A percentile compares a stretch with the other conserved stretches of the same genome.
phyloP scores from a whole-genome alignment of 495 filamentous ascomycete species.

The Penicillium cinerascens region DNA sequence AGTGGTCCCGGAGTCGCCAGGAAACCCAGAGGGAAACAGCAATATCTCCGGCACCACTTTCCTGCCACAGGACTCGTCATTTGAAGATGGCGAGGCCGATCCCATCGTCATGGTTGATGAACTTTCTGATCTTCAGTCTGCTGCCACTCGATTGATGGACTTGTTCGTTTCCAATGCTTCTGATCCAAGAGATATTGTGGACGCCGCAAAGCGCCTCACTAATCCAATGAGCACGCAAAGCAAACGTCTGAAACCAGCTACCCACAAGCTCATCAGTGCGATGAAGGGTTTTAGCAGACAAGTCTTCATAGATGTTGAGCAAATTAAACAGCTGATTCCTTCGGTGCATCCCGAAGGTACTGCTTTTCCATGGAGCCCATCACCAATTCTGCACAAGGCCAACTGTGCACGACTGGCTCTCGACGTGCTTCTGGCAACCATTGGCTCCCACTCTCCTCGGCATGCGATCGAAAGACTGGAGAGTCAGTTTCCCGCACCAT shows the following conservation, averaged over 20 bases:
- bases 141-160: constrained; percentile 25
- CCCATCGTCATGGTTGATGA: constrained; percentile 32
- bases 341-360: constrained; percentile 10
- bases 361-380: constrained; percentile 21
- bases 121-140: constrained; percentile 31
- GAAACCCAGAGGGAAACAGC: constrained; percentile 25
- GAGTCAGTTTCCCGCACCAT: constrained; percentile 30
- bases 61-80: constrained; percentile 16
- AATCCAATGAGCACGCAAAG: constrained; percentile 28
- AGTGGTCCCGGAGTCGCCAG: constrained; percentile 25
- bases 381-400: constrained; percentile 30
- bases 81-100: constrained; percentile 27
- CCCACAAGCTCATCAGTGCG: constrained; percentile 18
- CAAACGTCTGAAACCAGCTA: constrained; percentile 20
- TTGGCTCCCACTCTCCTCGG: constrained; percentile 10
- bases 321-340: constrained; percentile 17
- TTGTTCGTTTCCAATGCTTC: constrained; percentile 22
- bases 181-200: constrained; percentile 21
- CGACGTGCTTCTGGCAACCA: constrained; percentile 27
- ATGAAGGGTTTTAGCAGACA: constrained; percentile 23
- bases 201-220: constrained; percentile 20
- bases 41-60: constrained; percentile 44
- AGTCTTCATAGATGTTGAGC: constrained; percentile 29
- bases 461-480: constrained; percentile 31
- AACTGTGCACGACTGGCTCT: constrained; percentile 40